Evolutionary conservation across 1,139 yeast genomes (phyloP), one percentile per base, ranked within the genome.

Genomic region (Insectozyma bohioensis): DNA sequence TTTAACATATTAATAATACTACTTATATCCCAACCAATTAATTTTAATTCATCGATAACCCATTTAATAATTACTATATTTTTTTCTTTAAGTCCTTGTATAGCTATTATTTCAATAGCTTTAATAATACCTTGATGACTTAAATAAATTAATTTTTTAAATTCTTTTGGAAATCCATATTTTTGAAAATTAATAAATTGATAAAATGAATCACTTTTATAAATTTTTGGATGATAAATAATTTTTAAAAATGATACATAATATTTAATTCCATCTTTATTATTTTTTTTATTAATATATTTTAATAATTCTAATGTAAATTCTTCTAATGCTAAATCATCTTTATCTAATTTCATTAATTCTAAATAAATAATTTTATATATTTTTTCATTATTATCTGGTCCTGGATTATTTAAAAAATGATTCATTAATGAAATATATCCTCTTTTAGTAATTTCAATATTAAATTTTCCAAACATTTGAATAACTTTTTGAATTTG

Each of bases 41-140:
- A 36, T 33, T 64, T 48, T 44, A 66, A 49, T 42, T 65, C 70
- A 5, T 52, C 50, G 6, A 61, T 48, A 16, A 54, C 45, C 74
- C 74, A 68, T 15, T 39, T 32, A 3, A 61, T 30, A 5, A 56
- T 45, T 6, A 41, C 45, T 3, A 26, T 9, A 35, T 66, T 65
- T 11, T 51, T 43, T 4, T 54, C 55, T 17, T 34, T 30, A 3
- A 56, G 26, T 1, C 71, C 61, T 20, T 45, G 45, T 10, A 34
- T 33, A 5, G 55, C 40, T 4, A 63, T 52, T 2, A 46, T 37
- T 13, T 42, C 40, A 24, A 56, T 46, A 34, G 39, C 46, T 20
- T 28, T 30, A 12, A 24, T 30, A 20, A 32, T 36, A 24, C 34
- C 33, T 18, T 24, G 30, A 23, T 18, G 39, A 11, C 34, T 18